Evolutionary conservation across 2,329 filamentous ascomycete genomes (phyloP).

Genomic region (Lasiodiplodia theobromae): DNA sequence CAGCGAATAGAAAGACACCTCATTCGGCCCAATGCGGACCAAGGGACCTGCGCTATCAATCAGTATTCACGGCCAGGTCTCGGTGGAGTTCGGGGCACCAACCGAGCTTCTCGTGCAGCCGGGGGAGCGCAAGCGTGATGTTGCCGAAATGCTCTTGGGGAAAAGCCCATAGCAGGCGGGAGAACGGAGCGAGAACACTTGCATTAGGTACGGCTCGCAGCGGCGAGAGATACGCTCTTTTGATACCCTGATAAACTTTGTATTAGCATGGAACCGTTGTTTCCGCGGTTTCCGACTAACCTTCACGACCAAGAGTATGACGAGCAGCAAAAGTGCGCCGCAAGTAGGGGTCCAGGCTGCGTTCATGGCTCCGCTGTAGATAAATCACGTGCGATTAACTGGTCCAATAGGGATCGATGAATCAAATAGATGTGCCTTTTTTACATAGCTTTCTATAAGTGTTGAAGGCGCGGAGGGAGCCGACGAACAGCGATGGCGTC

Average conservation of each 20-base stretch:
- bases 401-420: not conserved
- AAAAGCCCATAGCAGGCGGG: not conserved
- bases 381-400: not conserved
- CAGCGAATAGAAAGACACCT: slow-evolving; percentile 55
- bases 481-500: not conserved
- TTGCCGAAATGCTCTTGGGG: slow-evolving; percentile 5
- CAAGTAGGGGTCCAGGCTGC: not conserved
- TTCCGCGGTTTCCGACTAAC: not conserved
- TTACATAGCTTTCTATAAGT: not conserved
- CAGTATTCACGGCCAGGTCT: not conserved
- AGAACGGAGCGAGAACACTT: not conserved
- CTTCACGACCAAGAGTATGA: not conserved
- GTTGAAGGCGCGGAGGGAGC: not conserved
- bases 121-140: slow-evolving; percentile 14
- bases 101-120: slow-evolving; percentile 19
- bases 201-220: not conserved
- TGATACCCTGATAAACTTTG: not conserved
- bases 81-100: not conserved
- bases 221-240: not conserved
- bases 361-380: not conserved
- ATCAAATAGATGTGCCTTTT: not conserved
- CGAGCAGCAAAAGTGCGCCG: not conserved
- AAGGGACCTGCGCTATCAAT: slow-evolving; percentile 43
- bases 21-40: slow-evolving; percentile 57
- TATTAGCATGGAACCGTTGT: no score